Percentiles rank a stretch among this genome's conserved stretches.
Evolutionary conservation across 352 stramenopile genomes (phyloP).

Genomic region (Pythium brassicae): DNA sequence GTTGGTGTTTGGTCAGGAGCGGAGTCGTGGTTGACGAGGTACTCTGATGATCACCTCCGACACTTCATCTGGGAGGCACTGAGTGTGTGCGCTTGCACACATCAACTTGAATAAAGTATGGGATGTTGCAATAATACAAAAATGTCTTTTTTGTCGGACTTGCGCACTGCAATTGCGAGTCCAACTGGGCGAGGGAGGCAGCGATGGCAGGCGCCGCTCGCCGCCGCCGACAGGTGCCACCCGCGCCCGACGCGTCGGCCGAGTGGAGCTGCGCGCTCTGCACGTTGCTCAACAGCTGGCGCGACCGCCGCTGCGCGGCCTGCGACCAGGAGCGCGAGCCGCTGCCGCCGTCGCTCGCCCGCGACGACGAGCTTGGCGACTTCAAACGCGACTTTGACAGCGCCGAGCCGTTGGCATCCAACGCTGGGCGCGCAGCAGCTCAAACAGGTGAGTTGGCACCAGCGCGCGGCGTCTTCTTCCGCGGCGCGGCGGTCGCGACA

Average conservation of each 20-base stretch:
- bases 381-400: background rate
- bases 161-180: too few species aligned
- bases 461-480: conserved; percentile 38
- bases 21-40: too few species aligned
- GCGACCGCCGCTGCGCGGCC: conserved; percentile 39
- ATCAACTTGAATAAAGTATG: too few species aligned
- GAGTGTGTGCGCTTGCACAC: too few species aligned
- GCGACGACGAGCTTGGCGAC: background rate
- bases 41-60: too few species aligned
- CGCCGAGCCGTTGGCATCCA: background rate
- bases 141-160: too few species aligned
- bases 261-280: conserved; percentile 73
- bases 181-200: too few species aligned
- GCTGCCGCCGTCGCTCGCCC: conserved; percentile 1
- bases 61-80: too few species aligned
- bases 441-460: background rate
- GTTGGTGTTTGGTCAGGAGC: too few species aligned
- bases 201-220: conserved; percentile 2
- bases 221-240: background rate
- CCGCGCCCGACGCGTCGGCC: background rate
- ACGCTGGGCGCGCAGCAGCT: background rate
- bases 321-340: conserved; percentile 41
- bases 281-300: conserved; percentile 54
- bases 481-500: conserved; percentile 9
- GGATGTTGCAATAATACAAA: too few species aligned